A percentile compares a stretch with the other conserved stretches of the same genome.
phyloP scores from a whole-genome alignment of 1,139 yeast species.

The Zhuliangozyma parablackwelliae region DNA sequence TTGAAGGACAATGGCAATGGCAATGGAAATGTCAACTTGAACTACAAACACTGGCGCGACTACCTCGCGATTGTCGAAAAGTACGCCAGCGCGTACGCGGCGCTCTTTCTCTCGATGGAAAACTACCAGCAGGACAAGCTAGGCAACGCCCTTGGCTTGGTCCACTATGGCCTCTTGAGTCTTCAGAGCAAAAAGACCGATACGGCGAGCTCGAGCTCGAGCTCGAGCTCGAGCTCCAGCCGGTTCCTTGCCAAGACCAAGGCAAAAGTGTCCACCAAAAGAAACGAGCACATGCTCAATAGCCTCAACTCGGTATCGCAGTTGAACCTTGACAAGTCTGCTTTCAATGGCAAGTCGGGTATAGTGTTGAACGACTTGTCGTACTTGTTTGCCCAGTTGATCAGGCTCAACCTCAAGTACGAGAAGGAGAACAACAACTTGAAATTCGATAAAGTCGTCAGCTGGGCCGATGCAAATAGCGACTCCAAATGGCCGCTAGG shows the following conservation, averaged over 20 bases:
- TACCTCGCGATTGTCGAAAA: conserved; percentile 30
- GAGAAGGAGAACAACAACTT: conserved; percentile 43
- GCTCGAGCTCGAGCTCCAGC: conserved; percentile 5
- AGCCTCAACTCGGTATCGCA: conserved; percentile 35
- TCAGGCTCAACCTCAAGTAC: conserved; percentile 33
- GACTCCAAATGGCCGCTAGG: conserved; percentile 49
- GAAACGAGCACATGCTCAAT: conserved; percentile 29
- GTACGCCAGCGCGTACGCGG: conserved; percentile 41
- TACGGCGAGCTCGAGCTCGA: conserved; percentile 6
- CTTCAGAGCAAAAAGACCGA: conserved; percentile 33
- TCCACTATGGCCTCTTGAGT: conserved; percentile 34
- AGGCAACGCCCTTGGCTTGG: conserved; percentile 42
- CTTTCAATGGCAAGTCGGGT: conserved; percentile 32
- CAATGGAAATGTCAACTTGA: conserved; percentile 10
- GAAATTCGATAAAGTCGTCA: conserved; percentile 32
- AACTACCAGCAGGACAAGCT: conserved; percentile 36
- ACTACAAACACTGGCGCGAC: conserved; percentile 26
- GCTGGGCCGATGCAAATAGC: conserved; percentile 33
- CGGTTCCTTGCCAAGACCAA: conserved; percentile 18
- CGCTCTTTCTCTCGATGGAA: conserved; percentile 39
- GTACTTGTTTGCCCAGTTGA: conserved; percentile 36
- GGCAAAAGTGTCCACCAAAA: conserved; percentile 22
- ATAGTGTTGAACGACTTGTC: conserved; percentile 36
- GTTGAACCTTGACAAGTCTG: conserved; percentile 31
- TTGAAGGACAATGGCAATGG: conserved; percentile 4